Base-by-base conservation (phyloP, 768 basidiomycete species). In the Sistotremastrum niveocremeum region DNA sequence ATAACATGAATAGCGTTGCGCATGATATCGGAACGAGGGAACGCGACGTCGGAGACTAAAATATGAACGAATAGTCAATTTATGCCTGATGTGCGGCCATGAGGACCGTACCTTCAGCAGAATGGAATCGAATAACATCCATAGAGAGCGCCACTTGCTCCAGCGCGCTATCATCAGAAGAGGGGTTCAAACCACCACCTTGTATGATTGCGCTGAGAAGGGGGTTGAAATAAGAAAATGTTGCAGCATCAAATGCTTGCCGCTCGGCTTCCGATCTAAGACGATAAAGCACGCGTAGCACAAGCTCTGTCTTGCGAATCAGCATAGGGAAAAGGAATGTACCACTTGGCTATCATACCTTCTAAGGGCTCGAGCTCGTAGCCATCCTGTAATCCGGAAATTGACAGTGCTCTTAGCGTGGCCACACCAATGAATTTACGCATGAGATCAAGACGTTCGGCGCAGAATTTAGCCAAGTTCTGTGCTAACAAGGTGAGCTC, bases 271-370 rank as follows among this genome's bases (percentile, higher is more conserved):
- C 67, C 48, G 74, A 82, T 12, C 85, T 78, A 0, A 98, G 60
- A 12, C 86, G 78, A 59, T 94, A 84, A 2, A 99, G 68, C 1
- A 98, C 79, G 30, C 95, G 84, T 40, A 86, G 66, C 29, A 93
- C 70, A 33, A 97, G 67, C 5, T 69, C 91, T 91, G 47, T 20
- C 20, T 20, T 20, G 20, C 20, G 20, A 20, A 20, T 20, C 20
- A 28, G n/a, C 37, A 44, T 5, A 41, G 6, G 33, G 20, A 45
- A 36, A 48, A 34, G 45, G 31, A 5, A 41, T 8, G 6, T 12
- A 31, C 34, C 5, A 31, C 37, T 32, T 36, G 33, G 33, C 31
- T 8, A 20, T 60, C 74, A 51, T 52, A 81, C 81, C 59, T 49
- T 74, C 72, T 33, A 93, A 59, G 0, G 74, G 75, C 57, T 98